Evolutionary conservation across 2,329 filamentous ascomycete genomes (phyloP).

Genomic region (Akanthomyces muscarius): DNA sequence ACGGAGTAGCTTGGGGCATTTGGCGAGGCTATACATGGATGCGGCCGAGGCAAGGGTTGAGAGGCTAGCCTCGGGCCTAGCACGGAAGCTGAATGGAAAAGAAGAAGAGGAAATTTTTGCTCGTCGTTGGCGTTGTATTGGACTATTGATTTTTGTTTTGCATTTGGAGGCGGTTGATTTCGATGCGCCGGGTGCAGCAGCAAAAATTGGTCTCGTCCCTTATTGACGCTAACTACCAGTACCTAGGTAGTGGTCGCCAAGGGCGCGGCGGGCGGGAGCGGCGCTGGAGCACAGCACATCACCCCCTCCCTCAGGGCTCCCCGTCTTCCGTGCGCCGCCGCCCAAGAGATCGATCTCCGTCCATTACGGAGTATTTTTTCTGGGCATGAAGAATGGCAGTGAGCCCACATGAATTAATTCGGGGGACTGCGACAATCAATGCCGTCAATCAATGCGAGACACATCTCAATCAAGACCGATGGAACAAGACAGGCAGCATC

Average conservation of each 20-base stretch:
- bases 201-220: neutral
- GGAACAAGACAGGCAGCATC: neutral
- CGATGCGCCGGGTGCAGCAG: neutral
- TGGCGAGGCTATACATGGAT: neutral
- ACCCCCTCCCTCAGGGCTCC: neutral
- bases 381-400: too few relatives aligned
- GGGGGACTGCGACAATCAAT: too few relatives aligned
- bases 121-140: neutral
- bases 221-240: too few relatives aligned
- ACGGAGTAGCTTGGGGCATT: neutral
- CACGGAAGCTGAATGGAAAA: neutral
- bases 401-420: too few relatives aligned
- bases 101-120: neutral
- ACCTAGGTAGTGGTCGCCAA: neutral
- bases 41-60: neutral
- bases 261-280: neutral
- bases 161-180: neutral
- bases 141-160: neutral
- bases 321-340: neutral
- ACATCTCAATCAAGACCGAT: too few relatives aligned
- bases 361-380: neutral
- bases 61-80: neutral
- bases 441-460: too few relatives aligned
- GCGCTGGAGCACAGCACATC: conserved; percentile 4
- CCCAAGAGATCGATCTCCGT: conserved; percentile 2